Conservation (phyloP, 306 rosid species). For the Sphenostylis stenocarpa region DNA sequence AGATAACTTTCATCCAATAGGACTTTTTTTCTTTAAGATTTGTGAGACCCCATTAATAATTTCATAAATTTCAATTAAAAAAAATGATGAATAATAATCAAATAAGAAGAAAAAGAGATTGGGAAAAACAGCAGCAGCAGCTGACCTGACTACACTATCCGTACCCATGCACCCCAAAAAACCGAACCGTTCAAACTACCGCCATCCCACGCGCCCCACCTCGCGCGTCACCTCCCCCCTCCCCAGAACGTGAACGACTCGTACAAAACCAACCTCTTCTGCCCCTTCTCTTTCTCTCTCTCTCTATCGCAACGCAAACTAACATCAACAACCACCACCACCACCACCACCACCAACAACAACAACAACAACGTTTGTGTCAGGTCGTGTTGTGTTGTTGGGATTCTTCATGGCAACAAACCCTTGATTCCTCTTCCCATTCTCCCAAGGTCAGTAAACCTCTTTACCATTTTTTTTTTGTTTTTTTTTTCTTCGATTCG, state of each 20-base stretch:
- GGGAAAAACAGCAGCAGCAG: background rate
- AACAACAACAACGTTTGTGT: slow-evolving; percentile 6
- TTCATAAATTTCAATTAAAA: too few relatives aligned
- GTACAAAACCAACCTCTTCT: slow-evolving; percentile 2
- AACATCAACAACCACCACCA: slow-evolving; percentile 29
- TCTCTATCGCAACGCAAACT: slow-evolving; percentile 16
- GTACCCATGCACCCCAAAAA: background rate
- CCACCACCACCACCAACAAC: background rate
- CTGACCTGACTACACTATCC: background rate
- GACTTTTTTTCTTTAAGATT: too few relatives aligned
- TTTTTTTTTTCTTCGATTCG: background rate
- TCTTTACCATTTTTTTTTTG: background rate
- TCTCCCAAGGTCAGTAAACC: slow-evolving; percentile 9
- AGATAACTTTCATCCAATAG: too few relatives aligned
- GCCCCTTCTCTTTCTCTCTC: slow-evolving; percentile 3
- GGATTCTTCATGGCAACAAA: background rate
- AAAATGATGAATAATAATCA: too few relatives aligned
- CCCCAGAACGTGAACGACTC: background rate
- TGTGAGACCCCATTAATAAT: too few relatives aligned
- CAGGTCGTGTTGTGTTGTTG: background rate
- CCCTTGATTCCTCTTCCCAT: slow-evolving; percentile 36
- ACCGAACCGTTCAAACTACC: slow-evolving; percentile 17
- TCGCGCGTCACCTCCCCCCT: background rate
- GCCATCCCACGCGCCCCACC: background rate
- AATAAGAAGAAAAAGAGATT: background rate